Conservation (phyloP, 208 protist species). For the Leishmania amazonensis region DNA sequence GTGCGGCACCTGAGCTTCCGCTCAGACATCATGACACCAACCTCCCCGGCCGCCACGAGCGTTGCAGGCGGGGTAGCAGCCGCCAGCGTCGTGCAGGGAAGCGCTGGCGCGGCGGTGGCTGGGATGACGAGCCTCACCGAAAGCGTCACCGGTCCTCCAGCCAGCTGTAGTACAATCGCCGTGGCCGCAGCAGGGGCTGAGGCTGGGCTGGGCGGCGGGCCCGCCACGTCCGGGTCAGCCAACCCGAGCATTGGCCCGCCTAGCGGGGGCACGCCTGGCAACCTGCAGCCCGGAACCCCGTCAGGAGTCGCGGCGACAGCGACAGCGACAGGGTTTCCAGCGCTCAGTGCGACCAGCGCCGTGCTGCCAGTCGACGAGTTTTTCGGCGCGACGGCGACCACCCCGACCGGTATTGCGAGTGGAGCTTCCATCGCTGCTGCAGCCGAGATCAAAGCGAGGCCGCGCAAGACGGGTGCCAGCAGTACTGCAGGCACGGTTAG, state of each 20-base stretch:
- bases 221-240: neutral
- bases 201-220: neutral
- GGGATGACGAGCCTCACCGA: neutral
- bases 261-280: neutral
- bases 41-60: neutral
- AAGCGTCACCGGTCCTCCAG: neutral
- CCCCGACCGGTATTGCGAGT: neutral
- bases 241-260: neutral
- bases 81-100: neutral
- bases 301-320: neutral
- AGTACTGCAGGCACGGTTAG: neutral
- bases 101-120: neutral
- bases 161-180: neutral
- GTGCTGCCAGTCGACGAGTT: neutral
- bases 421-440: neutral
- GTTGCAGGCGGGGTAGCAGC: conserved; percentile 3
- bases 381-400: neutral
- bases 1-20: conserved; percentile 57
- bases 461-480: conserved; percentile 8
- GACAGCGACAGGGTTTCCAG: neutral
- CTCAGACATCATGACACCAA: conserved; percentile 18
- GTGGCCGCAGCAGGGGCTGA: neutral
- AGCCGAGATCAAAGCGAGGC: conserved; percentile 1
- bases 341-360: conserved; percentile 2
- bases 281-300: conserved; percentile 1